Base-by-base conservation (phyloP, 768 basidiomycete species). In the Termitomyces eurrhizus region DNA sequence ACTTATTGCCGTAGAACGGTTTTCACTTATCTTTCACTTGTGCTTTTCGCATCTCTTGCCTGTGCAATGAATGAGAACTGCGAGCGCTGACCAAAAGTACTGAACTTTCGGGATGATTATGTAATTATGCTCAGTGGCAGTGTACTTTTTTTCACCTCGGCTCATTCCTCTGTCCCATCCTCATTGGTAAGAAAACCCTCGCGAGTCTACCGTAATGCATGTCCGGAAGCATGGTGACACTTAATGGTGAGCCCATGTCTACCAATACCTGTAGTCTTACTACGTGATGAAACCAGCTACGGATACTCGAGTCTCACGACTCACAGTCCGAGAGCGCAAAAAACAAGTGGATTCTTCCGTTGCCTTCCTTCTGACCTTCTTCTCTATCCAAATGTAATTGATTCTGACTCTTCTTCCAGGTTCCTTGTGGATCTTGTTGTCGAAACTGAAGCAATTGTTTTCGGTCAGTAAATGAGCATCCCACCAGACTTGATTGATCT, bases 331-430 rank as follows among this genome's bases (percentile, higher is more conserved):
- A 73, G 71, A 73, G 71, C 71, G 70, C 70, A 71, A 73, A 68
- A 58, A 58, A 62, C 68, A 54, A 82, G 79, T 80, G 80, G 79
- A 82, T 75, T 66, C 66, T 62, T 77, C 82, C 82, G 79, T 83
- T 83, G 80, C 81, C 81, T 83, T 82, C 82, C 81, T 80, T 79
- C 79, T 78, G 80, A 81, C 63, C 52, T 54, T 64, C 52, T 24
- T 39, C 5, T 21, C 7, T 32, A 0, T 35, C 50, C 29, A 4
- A 24, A 18, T 35, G 26, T 42, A n/a, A 45, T 2, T n/a, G 4
- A 45, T 13, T 18, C 49, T 61, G 45, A 60, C n/a, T 16, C 7
- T n/a, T 16, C 8, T 7, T 24, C 7, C 7, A 26, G 49, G n/a
- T 21, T 13, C 1, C 4, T 13, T 49, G 3, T 2, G 11, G 14